phyloP scores from a whole-genome alignment of 1,139 yeast genomes.

The Blastobotrys illinoisensis region DNA sequence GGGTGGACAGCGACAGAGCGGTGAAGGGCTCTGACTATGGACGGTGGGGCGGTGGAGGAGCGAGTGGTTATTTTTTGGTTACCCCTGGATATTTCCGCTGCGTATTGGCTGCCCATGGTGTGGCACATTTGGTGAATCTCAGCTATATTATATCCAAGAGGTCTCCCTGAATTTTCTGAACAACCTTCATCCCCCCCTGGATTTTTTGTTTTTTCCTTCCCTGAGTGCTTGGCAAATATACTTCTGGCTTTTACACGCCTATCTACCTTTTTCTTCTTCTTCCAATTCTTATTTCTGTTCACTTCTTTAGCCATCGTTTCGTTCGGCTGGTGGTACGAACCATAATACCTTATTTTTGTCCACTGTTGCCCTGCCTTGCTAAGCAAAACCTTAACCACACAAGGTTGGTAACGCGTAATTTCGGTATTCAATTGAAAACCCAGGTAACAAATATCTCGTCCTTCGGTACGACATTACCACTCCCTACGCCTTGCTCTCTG shows the following conservation, averaged over 20 bases:
- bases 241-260: background rate
- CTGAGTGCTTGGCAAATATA: background rate
- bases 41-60: background rate
- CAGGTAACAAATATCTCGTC: background rate
- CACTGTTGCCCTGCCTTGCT: background rate
- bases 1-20: background rate
- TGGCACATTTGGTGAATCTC: background rate
- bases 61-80: background rate
- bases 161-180: background rate
- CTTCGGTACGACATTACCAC: background rate
- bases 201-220: background rate
- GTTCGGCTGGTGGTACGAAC: background rate
- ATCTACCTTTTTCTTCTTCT: background rate
- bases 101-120: background rate
- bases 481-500: background rate
- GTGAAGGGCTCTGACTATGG: background rate
- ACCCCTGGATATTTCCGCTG: background rate
- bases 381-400: background rate
- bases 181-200: background rate
- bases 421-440: background rate
- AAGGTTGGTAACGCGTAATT: background rate
- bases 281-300: background rate
- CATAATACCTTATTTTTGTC: background rate
- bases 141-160: background rate
- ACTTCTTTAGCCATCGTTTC: background rate